Percentiles rank a stretch among this genome's conserved stretches.
These are phyloP conservation scores for Mycocalia duriaeana DNA, from an alignment of 1,284 basidiomycete species.

Conservation along the genomic window DNA sequence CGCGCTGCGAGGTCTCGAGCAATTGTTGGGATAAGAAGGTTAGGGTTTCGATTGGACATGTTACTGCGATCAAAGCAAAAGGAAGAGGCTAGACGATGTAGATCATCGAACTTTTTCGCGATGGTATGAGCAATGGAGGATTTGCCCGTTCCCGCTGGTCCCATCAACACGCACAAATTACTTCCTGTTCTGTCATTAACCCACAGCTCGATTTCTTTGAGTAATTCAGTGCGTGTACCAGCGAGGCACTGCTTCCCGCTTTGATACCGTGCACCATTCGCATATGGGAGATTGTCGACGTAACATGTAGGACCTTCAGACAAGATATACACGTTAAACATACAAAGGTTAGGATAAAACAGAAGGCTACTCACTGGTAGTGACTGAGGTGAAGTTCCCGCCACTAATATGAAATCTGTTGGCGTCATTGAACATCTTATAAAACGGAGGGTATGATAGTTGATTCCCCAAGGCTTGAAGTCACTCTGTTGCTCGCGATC, in stretches of 20 bases:
- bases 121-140: constrained; percentile 10
- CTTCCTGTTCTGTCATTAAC: constrained; percentile 1
- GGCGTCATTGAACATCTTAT: no score
- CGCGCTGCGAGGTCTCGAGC: constrained; percentile 15
- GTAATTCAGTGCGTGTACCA: constrained; percentile 11
- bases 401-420: no score
- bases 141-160: constrained; percentile 10
- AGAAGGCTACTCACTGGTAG: no score
- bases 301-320: no score
- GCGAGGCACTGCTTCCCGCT: constrained; percentile 10
- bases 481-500: no score
- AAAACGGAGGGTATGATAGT: no score
- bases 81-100: constrained; percentile 8
- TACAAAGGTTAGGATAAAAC: no score
- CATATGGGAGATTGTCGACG: no score
- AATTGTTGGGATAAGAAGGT: constrained; percentile 6
- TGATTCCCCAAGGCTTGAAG: no score
- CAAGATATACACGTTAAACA: no score
- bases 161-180: constrained; percentile 9
- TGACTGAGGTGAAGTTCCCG: no score
- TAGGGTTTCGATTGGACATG: not conserved
- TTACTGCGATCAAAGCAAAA: constrained; percentile 9
- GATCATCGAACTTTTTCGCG: constrained; percentile 7
- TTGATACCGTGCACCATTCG: constrained; percentile 4
- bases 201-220: constrained; percentile 14